A percentile compares a stretch with the other conserved stretches of the same genome.
Conservation (phyloP, 345 rosid species). For the Bruguiera sexangula region DNA sequence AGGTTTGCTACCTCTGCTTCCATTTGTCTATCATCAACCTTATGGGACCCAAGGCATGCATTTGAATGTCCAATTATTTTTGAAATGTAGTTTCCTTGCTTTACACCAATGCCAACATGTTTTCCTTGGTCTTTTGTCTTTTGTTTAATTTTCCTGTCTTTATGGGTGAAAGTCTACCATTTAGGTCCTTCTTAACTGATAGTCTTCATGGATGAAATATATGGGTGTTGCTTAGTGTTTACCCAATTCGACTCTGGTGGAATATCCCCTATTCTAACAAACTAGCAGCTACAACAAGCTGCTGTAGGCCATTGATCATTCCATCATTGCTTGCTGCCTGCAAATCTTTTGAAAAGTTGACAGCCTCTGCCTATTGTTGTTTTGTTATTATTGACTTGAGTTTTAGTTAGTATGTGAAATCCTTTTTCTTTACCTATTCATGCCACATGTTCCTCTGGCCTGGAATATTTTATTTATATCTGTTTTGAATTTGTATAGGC, state of each 20-base stretch:
- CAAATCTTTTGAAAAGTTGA: no score
- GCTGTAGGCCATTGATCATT: not conserved
- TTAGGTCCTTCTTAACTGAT: not conserved
- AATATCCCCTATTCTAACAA: not conserved
- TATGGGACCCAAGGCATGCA: no score
- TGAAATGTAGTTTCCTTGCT: no score
- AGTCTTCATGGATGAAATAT: not conserved
- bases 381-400: no score
- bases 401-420: not conserved
- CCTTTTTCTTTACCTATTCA: slow-evolving; percentile 1
- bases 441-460: not conserved
- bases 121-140: not conserved
- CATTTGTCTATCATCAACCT: no score
- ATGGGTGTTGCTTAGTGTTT: not conserved
- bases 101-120: not conserved
- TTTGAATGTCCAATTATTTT: no score
- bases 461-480: slow-evolving; percentile 5
- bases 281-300: not conserved
- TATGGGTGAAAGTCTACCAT: not conserved
- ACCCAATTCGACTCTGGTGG: not conserved
- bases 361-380: no score
- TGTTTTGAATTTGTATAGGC: slow-evolving; percentile 40
- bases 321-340: not conserved
- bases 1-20: no score
- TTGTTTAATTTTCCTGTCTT: not conserved